A percentile compares a stretch with the other conserved stretches of the same genome.
These are phyloP conservation scores for Boletus huronensis DNA, from an alignment of 768 basidiomycete genomes.

Conservation along the genomic window DNA sequence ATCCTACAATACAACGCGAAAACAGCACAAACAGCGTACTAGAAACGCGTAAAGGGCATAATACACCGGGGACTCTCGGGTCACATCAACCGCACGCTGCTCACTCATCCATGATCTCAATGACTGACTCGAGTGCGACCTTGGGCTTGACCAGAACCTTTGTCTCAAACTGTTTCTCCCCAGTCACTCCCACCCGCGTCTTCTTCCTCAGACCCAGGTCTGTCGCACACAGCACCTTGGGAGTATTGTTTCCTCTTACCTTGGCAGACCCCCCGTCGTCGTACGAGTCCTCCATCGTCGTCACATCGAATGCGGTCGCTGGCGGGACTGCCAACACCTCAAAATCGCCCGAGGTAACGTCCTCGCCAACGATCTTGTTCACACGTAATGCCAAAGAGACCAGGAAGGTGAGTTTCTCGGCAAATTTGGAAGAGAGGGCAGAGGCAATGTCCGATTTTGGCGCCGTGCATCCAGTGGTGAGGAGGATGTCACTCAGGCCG, in stretches of 20 bases:
- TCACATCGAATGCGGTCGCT: slow-evolving; percentile 22
- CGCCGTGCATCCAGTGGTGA: slow-evolving; percentile 25
- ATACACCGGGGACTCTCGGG: not conserved
- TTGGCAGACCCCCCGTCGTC: slow-evolving; percentile 22
- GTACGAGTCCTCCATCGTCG: slow-evolving; percentile 32
- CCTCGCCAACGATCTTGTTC: slow-evolving; percentile 37
- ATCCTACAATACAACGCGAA: not conserved
- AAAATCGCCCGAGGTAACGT: slow-evolving; percentile 31
- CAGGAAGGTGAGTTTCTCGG: slow-evolving; percentile 40
- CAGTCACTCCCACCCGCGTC: slow-evolving; percentile 22
- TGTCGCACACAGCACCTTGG: slow-evolving; percentile 35
- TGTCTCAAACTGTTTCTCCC: slow-evolving; percentile 30
- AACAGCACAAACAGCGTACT: not conserved
- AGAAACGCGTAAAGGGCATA: not conserved
- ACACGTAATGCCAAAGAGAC: slow-evolving; percentile 45
- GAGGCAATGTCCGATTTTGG: slow-evolving; percentile 33
- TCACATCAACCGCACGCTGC: not conserved
- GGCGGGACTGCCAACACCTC: slow-evolving; percentile 29
- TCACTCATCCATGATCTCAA: slow-evolving; percentile 34
- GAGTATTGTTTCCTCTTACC: not conserved
- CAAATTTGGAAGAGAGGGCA: slow-evolving; percentile 41
- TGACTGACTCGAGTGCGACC: slow-evolving; percentile 37
- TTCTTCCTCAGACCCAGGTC: slow-evolving; percentile 36
- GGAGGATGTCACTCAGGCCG: slow-evolving; percentile 29
- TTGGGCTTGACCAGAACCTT: slow-evolving; percentile 38